Base-by-base conservation (phyloP, 306 rosid species). In the Gastrolobium villosum region DNA sequence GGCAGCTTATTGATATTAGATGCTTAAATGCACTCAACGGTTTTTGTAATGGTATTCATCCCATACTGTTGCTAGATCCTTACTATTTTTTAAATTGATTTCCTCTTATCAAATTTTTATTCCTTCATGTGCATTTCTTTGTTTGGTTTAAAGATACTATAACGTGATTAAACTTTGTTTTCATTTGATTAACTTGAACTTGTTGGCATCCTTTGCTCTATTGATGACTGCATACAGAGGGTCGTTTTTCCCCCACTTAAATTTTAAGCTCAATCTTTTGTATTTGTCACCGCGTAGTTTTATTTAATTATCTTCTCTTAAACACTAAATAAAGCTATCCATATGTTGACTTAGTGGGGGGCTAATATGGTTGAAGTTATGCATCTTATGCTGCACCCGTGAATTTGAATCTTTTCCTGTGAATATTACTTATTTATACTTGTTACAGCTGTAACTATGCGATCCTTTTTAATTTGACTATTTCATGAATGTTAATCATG, bases 401-500 rank as follows among this genome's bases (percentile, higher is more conserved):
- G 37, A 62, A 45, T 26, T 53, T 73, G 56, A 78, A 45, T 82
- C 61, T 67, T 70, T 9, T 39, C 44, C 30, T 69, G 50, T 7
- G 30, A 56, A 46, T 70, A 8, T 39, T 44, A 8, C 36, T 28
- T 35, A 5, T 30, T 13, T 75, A 11, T 69, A 10, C 56, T 59
- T 69, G 74, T 69, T 52, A 39, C 48, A n/a, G 48, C 35, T 75
- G 44, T 15, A 20, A 20, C 60, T 40, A 26, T 43, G 67, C 50
- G 56, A 64, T 37, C 69, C 43, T 66, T 72, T 67, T n/a, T n/a
- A 26, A 13, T 65, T 61, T 69, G 7, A 50, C 39, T 40, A 7
- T 20, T 45, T 13, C 35, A 9, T 65, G 59, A 52, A 49, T 20
- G 6, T 41, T 50, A 7, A 32, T 73, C 9, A 5, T 65, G 7